Conservation (phyloP, 2,329 filamentous ascomycete genomes). For the Penicillium brasilianum region DNA sequence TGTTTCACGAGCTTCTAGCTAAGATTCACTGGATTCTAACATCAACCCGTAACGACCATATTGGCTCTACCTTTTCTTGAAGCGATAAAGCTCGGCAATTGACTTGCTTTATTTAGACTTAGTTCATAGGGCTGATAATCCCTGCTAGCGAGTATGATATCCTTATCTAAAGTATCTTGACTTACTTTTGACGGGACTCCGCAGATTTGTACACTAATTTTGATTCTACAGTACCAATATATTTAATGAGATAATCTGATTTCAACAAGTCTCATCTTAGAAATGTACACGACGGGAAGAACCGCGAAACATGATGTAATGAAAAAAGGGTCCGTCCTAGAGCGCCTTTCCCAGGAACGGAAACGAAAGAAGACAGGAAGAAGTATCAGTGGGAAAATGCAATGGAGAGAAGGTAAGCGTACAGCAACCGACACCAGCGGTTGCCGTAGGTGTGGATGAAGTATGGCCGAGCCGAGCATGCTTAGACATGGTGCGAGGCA, state of each 20-base stretch:
- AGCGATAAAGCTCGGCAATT: no score
- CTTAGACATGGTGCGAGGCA: constrained; percentile 32
- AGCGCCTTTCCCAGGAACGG: constrained; percentile 8
- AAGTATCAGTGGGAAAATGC: constrained; percentile 5
- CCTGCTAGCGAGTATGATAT: no score
- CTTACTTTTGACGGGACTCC: no score
- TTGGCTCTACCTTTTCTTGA: no score
- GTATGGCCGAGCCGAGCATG: not conserved
- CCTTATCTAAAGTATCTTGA: no score
- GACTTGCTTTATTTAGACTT: not conserved
- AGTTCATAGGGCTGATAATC: not conserved
- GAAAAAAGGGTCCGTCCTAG: constrained; percentile 18
- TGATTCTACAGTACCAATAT: not conserved
- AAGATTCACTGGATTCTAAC: no score
- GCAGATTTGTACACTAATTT: no score
- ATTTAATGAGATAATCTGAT: constrained; percentile 12
- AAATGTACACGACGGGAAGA: constrained; percentile 29
- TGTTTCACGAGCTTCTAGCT: no score
- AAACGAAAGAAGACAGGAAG: constrained; percentile 18
- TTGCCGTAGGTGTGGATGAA: constrained; percentile 5
- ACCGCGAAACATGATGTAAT: constrained; percentile 11
- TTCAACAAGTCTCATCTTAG: constrained; percentile 11
- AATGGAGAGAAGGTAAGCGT: constrained; percentile 4
- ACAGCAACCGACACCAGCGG: constrained; percentile 27
- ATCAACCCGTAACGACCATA: no score